Evolutionary conservation across 371 early-diverging fungal species (phyloP).

Genomic region (Aphelidium insulamus): DNA sequence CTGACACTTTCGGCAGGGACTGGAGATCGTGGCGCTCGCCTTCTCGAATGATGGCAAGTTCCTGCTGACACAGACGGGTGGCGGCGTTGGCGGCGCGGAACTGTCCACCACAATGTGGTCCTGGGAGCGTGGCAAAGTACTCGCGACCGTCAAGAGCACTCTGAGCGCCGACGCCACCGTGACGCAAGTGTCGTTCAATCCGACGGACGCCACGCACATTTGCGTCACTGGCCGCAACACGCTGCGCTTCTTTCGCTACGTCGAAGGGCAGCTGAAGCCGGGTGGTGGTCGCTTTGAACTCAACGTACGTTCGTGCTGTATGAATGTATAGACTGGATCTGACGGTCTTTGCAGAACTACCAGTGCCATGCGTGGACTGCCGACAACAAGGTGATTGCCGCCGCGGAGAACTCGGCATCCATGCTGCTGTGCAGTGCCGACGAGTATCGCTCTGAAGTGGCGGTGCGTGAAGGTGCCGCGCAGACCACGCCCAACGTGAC

Average conservation of each 20-base stretch:
- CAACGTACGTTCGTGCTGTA: no score
- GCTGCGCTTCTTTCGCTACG: constrained; percentile 18
- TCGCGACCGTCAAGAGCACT: neutral
- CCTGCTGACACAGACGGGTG: constrained; percentile 14
- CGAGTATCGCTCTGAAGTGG: neutral
- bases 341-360: constrained; percentile 1
- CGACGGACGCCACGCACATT: constrained; percentile 17
- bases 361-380: neutral
- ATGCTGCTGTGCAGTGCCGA: neutral
- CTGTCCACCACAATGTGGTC: constrained; percentile 20
- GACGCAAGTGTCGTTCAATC: constrained; percentile 14
- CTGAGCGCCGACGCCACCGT: neutral
- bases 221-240: constrained; percentile 18
- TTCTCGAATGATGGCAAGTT: constrained; percentile 21
- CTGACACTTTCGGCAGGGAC: neutral
- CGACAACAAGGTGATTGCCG: neutral
- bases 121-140: constrained; percentile 20
- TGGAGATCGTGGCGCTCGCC: constrained; percentile 5
- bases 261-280: constrained; percentile 18
- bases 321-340: no score
- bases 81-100: constrained; percentile 22
- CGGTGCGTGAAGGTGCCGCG: neutral
- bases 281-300: no score
- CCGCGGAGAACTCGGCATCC: neutral
- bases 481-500: neutral